Evolutionary conservation across 805 yeast genomes (phyloP).

Genomic region (Candida glaebosa): DNA sequence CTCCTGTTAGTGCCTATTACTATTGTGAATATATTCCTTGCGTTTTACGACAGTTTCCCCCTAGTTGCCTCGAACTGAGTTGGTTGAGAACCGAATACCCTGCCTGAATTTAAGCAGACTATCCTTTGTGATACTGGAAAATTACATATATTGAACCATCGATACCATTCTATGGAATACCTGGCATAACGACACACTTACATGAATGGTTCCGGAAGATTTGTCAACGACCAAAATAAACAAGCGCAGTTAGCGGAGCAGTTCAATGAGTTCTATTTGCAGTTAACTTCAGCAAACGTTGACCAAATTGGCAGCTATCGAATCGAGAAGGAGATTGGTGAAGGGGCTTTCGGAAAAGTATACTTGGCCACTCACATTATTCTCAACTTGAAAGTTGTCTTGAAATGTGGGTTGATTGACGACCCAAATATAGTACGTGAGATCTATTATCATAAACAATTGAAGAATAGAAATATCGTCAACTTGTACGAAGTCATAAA

Average conservation of each 20-base stretch:
- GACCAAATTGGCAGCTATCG: conserved; percentile 78
- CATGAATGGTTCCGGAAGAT: conserved; percentile 16
- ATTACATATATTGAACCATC: not conserved
- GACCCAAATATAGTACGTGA: conserved; percentile 90
- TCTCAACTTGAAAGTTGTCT: conserved; percentile 69
- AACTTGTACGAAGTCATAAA: conserved; percentile 81
- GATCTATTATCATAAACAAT: conserved; percentile 81
- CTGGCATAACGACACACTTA: not conserved
- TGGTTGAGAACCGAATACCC: too few species aligned
- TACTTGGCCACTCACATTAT: conserved; percentile 78
- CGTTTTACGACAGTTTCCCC: too few species aligned
- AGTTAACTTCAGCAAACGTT: conserved; percentile 43
- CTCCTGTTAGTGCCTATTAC: too few species aligned
- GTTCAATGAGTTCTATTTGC: conserved; percentile 54
- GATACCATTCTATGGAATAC: not conserved
- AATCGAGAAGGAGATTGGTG: conserved; percentile 74
- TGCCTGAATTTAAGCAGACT: too few species aligned
- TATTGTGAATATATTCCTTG: too few species aligned
- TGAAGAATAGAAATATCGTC: conserved; percentile 80
- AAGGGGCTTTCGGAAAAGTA: conserved; percentile 91
- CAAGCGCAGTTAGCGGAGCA: conserved; percentile 58
- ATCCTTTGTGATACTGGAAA: too few species aligned
- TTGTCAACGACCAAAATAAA: conserved; percentile 32
- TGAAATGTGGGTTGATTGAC: conserved; percentile 72
- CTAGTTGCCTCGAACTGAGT: too few species aligned